These are phyloP conservation scores for Sporothrix schenckii DNA, from an alignment of 2,329 filamentous ascomycete genomes.

Conservation along the genomic window DNA sequence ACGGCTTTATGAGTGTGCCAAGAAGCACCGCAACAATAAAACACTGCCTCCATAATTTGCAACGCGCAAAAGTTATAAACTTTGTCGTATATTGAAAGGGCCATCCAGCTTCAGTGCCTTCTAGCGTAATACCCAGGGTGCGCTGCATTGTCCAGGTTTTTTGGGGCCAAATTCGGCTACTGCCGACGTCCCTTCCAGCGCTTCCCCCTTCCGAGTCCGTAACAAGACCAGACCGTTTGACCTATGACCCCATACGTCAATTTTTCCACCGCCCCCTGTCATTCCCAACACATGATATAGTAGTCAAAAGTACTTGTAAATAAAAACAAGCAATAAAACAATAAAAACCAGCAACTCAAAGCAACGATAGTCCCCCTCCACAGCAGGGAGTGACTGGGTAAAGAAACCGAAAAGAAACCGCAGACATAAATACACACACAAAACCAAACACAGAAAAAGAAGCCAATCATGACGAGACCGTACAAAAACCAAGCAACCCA, in stretches of 20 bases:
- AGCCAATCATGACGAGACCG: constrained; percentile 27
- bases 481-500: constrained; percentile 13
- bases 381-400: background rate
- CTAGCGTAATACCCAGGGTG: no score
- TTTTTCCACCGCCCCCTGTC: constrained; percentile 17
- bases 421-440: constrained; percentile 24
- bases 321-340: constrained; percentile 18
- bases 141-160: background rate
- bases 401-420: constrained; percentile 10
- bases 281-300: constrained; percentile 28
- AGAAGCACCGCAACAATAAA: background rate
- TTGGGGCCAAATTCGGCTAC: background rate
- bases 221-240: background rate
- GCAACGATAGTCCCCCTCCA: constrained; percentile 13
- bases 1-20: no score
- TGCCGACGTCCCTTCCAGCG: constrained; percentile 1
- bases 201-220: constrained; percentile 12
- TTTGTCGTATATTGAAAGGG: constrained; percentile 22
- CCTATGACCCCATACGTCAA: background rate
- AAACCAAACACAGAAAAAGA: constrained; percentile 13
- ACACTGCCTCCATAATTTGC: background rate
- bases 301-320: constrained; percentile 22
- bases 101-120: constrained; percentile 2
- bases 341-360: constrained; percentile 11
- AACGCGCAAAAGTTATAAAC: background rate